Percentiles rank a stretch among this genome's conserved stretches.
These are phyloP conservation scores for Claviceps sp. DNA, from an alignment of 2,329 filamentous ascomycete species.

Conservation along the genomic window DNA sequence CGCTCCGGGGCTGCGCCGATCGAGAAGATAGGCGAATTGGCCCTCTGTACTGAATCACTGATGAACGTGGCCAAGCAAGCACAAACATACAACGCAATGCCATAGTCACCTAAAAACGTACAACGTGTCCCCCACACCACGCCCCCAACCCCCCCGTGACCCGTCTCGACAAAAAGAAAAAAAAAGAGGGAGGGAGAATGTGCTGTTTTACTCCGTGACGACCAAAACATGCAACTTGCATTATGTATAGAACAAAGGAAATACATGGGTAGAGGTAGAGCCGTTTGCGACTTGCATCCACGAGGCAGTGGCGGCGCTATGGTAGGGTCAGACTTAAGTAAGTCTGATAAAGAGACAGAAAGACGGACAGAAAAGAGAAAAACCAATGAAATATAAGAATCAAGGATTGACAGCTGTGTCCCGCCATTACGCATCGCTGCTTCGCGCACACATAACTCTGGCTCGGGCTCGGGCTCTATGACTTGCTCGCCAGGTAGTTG, in stretches of 20 bases:
- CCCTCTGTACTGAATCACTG: too few relatives aligned
- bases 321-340: too few relatives aligned
- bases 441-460: neutral
- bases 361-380: neutral
- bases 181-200: neutral
- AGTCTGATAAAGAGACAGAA: too few relatives aligned
- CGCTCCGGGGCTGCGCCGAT: too few relatives aligned
- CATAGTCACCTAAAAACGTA: too few relatives aligned
- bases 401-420: neutral
- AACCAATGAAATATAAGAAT: neutral
- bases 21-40: too few relatives aligned
- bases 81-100: too few relatives aligned
- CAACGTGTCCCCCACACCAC: too few relatives aligned
- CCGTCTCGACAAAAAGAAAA: too few relatives aligned
- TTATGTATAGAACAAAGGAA: neutral
- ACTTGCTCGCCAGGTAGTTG: slow-evolving; percentile 42
- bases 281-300: neutral
- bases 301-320: neutral
- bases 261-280: neutral
- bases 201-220: neutral
- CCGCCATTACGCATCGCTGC: neutral
- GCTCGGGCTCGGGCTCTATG: slow-evolving; percentile 19
- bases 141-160: too few relatives aligned
- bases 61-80: too few relatives aligned
- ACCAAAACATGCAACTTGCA: neutral